Base-by-base conservation (phyloP, 164 flowering plant species). In the Magnolia kwangsiensis region DNA sequence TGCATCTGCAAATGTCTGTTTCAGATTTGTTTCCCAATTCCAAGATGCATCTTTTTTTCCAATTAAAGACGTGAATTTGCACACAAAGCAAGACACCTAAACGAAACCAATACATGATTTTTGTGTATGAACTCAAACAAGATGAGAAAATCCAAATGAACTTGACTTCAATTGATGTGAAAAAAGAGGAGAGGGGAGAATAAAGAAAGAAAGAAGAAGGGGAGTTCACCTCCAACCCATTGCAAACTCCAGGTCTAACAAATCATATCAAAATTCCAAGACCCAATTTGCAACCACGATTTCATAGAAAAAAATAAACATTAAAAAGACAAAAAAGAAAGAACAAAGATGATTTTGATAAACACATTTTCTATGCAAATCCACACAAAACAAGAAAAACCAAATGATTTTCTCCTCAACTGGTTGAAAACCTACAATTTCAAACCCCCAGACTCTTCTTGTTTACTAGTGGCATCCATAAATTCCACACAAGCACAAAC, bases 331-430 rank as follows among this genome's bases (percentile, higher is more conserved):
- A 55, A 55, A 55, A 55, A 55, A 55, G 18, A 55, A 55, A 55
- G 3, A 55, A 55, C 13, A 55, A 55, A 55, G 1, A 55, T 55
- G 13, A 55, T 9, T 55, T 16, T 37, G 16, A 55, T 16, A 11
- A 8, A 55, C 61, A 55, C 95, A 98, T 78, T 96, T 92, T 31
- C 88, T 81, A 7, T n/a, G n/a, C 72, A 97, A 90, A 86, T 94
- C 98, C 85, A 90, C 86, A 83, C 99, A 94, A 84, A 55, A 55
- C 61, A 55, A 55, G 18, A 55, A 55, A 65, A 23, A 72, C 58
- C 67, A n/a, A 64, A 51, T 6, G 9, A 24, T 63, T 64, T 63
- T 11, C 51, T 16, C 51, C 49, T 27, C 9, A 63, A 72, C 19
- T 51, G 16, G 51, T 51, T 9, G 16, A 19, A n/a, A 27, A 50